Evolutionary conservation across 179 eudicot genomes (phyloP), one percentile per base, ranked within the genome.

Genomic region (Beta corolliflora): DNA sequence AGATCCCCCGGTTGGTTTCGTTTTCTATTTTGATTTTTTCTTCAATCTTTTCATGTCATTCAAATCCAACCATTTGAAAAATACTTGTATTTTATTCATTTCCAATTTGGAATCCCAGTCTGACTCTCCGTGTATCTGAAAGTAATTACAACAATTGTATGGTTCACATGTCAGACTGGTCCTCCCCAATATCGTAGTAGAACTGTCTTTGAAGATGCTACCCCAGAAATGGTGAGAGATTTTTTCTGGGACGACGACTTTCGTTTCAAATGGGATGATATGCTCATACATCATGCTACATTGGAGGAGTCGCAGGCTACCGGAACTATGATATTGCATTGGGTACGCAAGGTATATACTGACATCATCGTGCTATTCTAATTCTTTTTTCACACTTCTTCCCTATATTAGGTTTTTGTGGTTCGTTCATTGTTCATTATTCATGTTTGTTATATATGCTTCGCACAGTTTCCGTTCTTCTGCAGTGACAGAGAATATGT

Each of bases 401-500:
- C 12, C 53, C 8, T 25, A 23, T 61, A 23, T 52, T 12, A 53
- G 13, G 45, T 59, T 5, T 13, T 73, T 73, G 60, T 52, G 45
- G 10, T 12, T 74, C 73, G 14, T 44, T 54, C 36, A 53, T 31
- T 41, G 55, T 76, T 54, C 36, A 53, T 31, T 41, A 50, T 77
- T 71, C 73, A 81, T 79, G 81, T 53, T 73, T 41, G n/a, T 73
- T 10, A 73, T 69, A 41, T 73, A 14, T 73, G 76, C 23, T 73
- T n/a, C 21, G 41, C 50, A 16, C 97, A 95, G 98, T 95, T 95
- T 79, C 98, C 99, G 5, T 91, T 94, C 84, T 96, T 94, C 91
- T 96, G 99, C 83, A 96, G 98, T 45, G 93, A 96, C 83, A 88
- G 99, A 83, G 99, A 96, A 81, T 94, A 94, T 86, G 91, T 85